Percentiles rank a stretch among this genome's conserved stretches.
These are phyloP conservation scores for Monilinia polystroma DNA, from an alignment of 2,329 filamentous ascomycete genomes.

Conservation along the genomic window DNA sequence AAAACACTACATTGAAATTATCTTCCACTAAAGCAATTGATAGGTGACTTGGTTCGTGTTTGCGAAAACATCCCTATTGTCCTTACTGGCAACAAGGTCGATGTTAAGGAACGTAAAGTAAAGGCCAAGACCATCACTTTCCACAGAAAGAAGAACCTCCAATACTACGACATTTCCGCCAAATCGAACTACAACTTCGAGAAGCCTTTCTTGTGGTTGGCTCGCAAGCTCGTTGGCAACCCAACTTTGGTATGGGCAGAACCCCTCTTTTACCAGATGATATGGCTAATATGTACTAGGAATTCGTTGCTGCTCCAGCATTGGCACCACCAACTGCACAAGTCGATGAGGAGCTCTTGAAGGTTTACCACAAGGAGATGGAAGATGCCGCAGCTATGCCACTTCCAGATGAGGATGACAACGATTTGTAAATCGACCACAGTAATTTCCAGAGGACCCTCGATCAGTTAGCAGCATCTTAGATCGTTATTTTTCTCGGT, in stretches of 20 bases:
- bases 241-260: slow-evolving; percentile 65
- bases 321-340: slow-evolving; percentile 90
- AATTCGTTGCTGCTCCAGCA: slow-evolving; percentile 94
- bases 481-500: slow-evolving; percentile 40
- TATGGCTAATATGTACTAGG: slow-evolving; percentile 51
- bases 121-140: slow-evolving; percentile 99
- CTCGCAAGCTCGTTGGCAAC: slow-evolving; percentile 97
- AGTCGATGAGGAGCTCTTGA: slow-evolving; percentile 80
- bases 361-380: slow-evolving; percentile 88
- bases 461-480: slow-evolving; percentile 38
- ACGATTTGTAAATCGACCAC: slow-evolving; percentile 48
- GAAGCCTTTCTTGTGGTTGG: slow-evolving; percentile 99
- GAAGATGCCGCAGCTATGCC: slow-evolving; percentile 73
- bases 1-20: slow-evolving; percentile 14
- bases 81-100: slow-evolving; percentile 98
- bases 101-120: slow-evolving; percentile 99
- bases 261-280: slow-evolving; percentile 26
- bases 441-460: slow-evolving; percentile 26
- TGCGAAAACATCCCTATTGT: slow-evolving; percentile 99
- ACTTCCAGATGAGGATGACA: slow-evolving; percentile 92
- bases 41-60: slow-evolving; percentile 96
- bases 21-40: slow-evolving; percentile 15
- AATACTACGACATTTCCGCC: slow-evolving; percentile 99
- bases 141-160: slow-evolving; percentile 99
- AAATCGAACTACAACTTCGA: slow-evolving; percentile 99